phyloP scores from a whole-genome alignment of 2,329 filamentous ascomycete genomes.

The Zalaria sp. region DNA sequence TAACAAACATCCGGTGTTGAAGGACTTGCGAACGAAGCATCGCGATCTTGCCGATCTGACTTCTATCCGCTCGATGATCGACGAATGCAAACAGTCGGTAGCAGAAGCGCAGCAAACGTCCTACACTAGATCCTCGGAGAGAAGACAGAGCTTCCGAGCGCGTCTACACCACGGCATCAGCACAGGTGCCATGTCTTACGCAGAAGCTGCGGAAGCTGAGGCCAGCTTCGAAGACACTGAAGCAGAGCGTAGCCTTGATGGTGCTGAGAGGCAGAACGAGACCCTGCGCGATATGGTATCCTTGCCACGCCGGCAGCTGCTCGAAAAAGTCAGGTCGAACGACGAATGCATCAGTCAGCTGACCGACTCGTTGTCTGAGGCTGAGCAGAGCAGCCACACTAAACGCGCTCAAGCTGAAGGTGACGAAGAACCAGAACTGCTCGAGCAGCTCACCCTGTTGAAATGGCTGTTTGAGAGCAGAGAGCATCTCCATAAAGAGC shows the following conservation, averaged over 20 bases:
- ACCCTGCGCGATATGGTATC: conserved; percentile 67
- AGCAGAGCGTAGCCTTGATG: conserved; percentile 2
- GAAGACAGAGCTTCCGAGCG: conserved; percentile 43
- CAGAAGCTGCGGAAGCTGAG: conserved; percentile 57
- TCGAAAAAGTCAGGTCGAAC: conserved; percentile 57
- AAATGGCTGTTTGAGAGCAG: conserved; percentile 96
- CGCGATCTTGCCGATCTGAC: conserved; percentile 52
- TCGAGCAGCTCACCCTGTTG: conserved; percentile 85
- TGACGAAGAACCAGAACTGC: conserved; percentile 81
- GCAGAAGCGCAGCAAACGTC: conserved; percentile 21
- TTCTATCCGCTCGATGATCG: background rate
- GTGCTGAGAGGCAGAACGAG: conserved; percentile 48
- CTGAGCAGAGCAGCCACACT: conserved; percentile 17
- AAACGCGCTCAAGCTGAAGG: conserved; percentile 89
- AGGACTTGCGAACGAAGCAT: conserved; percentile 59
- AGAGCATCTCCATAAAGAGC: conserved; percentile 72
- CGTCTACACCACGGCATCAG: conserved; percentile 70
- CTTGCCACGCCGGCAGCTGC: conserved; percentile 70
- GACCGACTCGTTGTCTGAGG: conserved; percentile 19
- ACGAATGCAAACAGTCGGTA: conserved; percentile 9
- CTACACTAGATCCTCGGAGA: background rate
- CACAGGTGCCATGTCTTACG: conserved; percentile 65
- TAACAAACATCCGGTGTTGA: conserved; percentile 86
- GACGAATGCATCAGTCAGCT: conserved; percentile 67
- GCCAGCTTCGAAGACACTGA: conserved; percentile 29